Conservation (phyloP, 2,329 filamentous ascomycete species). For the Epichloe brachyelytri region DNA sequence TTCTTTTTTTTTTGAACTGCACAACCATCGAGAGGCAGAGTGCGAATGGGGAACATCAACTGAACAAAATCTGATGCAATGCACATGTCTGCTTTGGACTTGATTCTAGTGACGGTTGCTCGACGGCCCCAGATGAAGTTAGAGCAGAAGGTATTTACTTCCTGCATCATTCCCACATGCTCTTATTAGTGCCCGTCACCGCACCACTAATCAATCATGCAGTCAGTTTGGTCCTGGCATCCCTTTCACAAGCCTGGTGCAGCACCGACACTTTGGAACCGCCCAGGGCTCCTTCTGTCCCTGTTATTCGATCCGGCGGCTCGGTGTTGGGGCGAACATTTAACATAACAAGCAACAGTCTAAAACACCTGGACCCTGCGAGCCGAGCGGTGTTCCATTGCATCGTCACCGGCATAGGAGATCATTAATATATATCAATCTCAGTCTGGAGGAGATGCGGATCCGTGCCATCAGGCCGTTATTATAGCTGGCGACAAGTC, state of each 20-base stretch:
- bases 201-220: not conserved
- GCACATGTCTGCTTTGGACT: no score
- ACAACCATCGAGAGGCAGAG: not conserved
- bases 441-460: not conserved
- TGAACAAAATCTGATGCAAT: no score
- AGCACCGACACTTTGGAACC: not conserved
- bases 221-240: not conserved
- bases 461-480: not conserved
- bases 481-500: no score
- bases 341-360: not conserved
- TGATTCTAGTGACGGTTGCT: no score
- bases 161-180: no score
- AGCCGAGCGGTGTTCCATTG: not conserved
- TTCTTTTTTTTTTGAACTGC: not conserved
- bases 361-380: not conserved
- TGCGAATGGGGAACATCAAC: no score
- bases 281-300: not conserved
- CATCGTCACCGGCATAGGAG: not conserved
- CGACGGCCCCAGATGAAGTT: no score
- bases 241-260: not conserved
- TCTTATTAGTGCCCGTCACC: constrained; percentile 5
- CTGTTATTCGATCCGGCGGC: not conserved
- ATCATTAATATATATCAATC: not conserved
- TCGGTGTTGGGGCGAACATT: not conserved
- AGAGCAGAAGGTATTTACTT: no score